phyloP scores from a whole-genome alignment of 345 rosid genomes.

The sweet orange (Citrus sinensis) region DNA sequence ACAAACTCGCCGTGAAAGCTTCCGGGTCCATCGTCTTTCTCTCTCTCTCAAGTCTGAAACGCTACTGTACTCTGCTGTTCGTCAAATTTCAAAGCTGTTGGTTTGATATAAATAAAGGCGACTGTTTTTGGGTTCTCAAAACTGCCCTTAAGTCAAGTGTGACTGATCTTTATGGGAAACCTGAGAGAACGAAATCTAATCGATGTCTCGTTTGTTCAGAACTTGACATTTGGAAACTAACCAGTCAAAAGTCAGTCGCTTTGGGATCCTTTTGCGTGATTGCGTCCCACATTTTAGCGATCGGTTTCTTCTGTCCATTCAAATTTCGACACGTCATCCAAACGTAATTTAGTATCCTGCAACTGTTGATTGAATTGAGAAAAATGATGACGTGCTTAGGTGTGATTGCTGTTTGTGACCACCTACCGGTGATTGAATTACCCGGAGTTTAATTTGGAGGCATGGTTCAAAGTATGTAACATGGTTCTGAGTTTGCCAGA shows the following conservation, averaged over 20 bases:
- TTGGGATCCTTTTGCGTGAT: conserved; percentile 15
- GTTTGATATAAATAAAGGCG: conserved; percentile 29
- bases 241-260: conserved; percentile 26
- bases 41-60: not conserved
- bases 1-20: conserved; percentile 65
- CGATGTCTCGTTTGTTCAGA: conserved; percentile 16
- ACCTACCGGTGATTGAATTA: not conserved
- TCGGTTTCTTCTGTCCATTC: not conserved
- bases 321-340: not conserved
- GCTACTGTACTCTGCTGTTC: no score
- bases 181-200: conserved; percentile 6
- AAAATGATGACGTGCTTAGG: not conserved
- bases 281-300: not conserved
- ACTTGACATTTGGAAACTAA: conserved; percentile 54
- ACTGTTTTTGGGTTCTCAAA: conserved; percentile 20
- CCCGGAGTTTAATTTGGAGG: not conserved
- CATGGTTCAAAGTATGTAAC: not conserved
- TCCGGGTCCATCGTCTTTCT: conserved; percentile 62
- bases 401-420: not conserved
- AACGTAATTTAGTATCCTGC: not conserved
- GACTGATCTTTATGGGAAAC: not conserved
- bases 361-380: not conserved
- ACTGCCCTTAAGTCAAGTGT: conserved; percentile 24
- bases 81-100: not conserved
- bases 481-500: conserved; percentile 11